Evolutionary conservation across 192 early-diverging fungal genomes (phyloP).

Genomic region (Backusella sp.): DNA sequence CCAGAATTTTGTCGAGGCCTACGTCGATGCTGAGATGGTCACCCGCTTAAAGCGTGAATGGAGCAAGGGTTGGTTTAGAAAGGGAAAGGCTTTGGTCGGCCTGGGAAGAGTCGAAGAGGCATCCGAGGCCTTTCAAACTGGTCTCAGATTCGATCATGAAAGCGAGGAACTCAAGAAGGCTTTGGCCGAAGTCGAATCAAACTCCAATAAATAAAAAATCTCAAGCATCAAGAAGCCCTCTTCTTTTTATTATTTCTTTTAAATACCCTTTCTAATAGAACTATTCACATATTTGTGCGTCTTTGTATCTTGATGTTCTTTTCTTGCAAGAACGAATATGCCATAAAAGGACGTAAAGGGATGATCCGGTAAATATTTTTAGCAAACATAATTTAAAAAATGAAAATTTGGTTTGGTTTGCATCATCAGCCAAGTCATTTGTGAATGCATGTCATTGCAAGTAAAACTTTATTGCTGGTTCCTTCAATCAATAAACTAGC

Average conservation of each 20-base stretch:
- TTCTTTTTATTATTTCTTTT: neutral
- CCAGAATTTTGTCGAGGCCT: constrained; percentile 64
- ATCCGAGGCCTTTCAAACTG: constrained; percentile 77
- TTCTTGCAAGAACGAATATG: too few relatives aligned
- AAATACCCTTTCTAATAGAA: neutral
- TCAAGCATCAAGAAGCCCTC: neutral
- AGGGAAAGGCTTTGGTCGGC: constrained; percentile 83
- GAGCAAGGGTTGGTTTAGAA: constrained; percentile 75
- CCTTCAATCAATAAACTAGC: too few relatives aligned
- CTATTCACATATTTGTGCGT: too few relatives aligned
- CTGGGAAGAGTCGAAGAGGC: constrained; percentile 80
- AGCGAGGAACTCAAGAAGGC: constrained; percentile 78
- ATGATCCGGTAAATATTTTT: too few relatives aligned
- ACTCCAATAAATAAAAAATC: neutral
- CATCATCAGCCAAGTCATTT: too few relatives aligned
- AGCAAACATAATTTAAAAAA: too few relatives aligned
- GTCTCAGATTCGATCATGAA: constrained; percentile 68
- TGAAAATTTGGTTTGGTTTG: too few relatives aligned
- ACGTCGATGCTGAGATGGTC: constrained; percentile 68
- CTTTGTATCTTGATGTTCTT: too few relatives aligned
- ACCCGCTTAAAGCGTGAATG: constrained; percentile 67
- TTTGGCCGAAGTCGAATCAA: constrained; percentile 33
- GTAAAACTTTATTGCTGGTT: too few relatives aligned
- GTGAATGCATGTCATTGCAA: too few relatives aligned
- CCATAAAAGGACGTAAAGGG: too few relatives aligned